Conservation (phyloP, 1,284 basidiomycete species). For the Malassezia sp. region DNA sequence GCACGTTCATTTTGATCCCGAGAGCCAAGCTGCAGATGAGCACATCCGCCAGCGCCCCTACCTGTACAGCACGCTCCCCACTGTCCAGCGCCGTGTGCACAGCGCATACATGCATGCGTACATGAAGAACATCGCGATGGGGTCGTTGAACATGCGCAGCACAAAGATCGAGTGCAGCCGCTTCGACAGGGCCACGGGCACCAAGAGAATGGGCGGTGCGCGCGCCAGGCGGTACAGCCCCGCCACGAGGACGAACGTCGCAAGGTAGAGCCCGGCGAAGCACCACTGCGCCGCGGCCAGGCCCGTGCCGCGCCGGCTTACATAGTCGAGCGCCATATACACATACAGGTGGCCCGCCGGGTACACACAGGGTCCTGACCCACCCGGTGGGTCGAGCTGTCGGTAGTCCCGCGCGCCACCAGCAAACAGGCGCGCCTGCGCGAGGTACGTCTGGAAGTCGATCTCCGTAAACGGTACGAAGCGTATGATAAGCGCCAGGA, state of each 20-base stretch:
- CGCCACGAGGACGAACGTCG: constrained; percentile 23
- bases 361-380: constrained; percentile 88
- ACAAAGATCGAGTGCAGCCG: constrained; percentile 86
- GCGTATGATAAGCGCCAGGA: constrained; percentile 5
- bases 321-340: constrained; percentile 60
- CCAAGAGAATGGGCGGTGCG: constrained; percentile 50
- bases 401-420: constrained; percentile 76
- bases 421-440: constrained; percentile 67
- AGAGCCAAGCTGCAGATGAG: constrained; percentile 61
- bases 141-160: constrained; percentile 89
- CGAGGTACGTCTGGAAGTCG: constrained; percentile 87
- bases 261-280: constrained; percentile 27
- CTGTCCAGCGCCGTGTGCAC: constrained; percentile 55
- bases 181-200: constrained; percentile 75
- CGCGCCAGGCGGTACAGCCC: constrained; percentile 26
- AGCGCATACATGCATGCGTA: constrained; percentile 49
- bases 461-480: constrained; percentile 64
- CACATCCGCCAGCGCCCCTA: constrained; percentile 48
- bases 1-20: constrained; percentile 88
- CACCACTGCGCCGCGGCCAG: constrained; percentile 53
- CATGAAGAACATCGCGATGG: constrained; percentile 61
- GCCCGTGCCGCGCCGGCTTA: constrained; percentile 57
- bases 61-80: constrained; percentile 64
- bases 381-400: constrained; percentile 60
- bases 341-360: constrained; percentile 85